phyloP scores from a whole-genome alignment of 1,284 basidiomycete genomes.

The Rhizopogon hawkerae region DNA sequence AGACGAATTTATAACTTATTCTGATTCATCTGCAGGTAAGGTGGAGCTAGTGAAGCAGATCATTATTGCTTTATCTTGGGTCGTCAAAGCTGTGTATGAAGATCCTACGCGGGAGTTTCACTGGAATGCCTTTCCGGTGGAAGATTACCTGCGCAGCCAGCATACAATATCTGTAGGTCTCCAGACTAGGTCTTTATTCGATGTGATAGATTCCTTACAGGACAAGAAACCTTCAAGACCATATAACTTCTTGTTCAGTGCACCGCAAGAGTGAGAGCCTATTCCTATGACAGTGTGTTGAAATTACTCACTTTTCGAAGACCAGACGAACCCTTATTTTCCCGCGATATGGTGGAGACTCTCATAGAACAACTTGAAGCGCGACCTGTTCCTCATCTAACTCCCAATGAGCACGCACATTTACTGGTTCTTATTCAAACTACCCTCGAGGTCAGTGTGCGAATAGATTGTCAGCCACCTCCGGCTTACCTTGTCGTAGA shows the following conservation, averaged over 20 bases:
- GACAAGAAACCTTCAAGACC: constrained; percentile 24
- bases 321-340: constrained; percentile 55
- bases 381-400: constrained; percentile 59
- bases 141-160: constrained; percentile 43
- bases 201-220: constrained; percentile 9
- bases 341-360: constrained; percentile 48
- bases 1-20: background rate
- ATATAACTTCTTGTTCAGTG: constrained; percentile 42
- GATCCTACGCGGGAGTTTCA: constrained; percentile 14
- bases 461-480: background rate
- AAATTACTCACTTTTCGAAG: constrained; percentile 20
- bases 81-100: constrained; percentile 24
- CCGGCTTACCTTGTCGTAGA: constrained; percentile 35
- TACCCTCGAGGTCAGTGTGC: constrained; percentile 63
- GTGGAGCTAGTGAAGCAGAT: constrained; percentile 76
- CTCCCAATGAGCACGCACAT: constrained; percentile 69
- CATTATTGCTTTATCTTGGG: constrained; percentile 55
- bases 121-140: constrained; percentile 45
- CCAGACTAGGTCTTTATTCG: background rate
- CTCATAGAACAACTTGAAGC: constrained; percentile 61
- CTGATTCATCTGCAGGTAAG: constrained; percentile 49
- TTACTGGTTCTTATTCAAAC: constrained; percentile 78
- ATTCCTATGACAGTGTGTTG: background rate
- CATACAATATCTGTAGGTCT: constrained; percentile 9
- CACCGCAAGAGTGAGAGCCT: constrained; percentile 31